Evolutionary conservation across 2,329 filamentous ascomycete species (phyloP), one percentile per base, ranked within the genome.

Genomic region (Penicillium sp.): DNA sequence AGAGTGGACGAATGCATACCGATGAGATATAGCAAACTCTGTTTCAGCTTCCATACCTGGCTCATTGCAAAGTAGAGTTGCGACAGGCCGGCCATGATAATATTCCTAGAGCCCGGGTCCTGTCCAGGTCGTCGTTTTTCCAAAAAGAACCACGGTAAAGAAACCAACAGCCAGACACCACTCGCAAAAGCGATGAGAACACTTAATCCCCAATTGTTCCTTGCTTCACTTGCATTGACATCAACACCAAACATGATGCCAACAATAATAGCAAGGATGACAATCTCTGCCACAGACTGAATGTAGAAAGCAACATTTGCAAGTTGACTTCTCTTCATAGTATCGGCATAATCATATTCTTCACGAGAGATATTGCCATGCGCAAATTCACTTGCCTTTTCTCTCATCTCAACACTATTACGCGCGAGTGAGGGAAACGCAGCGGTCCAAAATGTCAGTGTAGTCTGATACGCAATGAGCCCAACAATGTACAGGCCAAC

Each of bases 401-500:
- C 66, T 24, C 81, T 73, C 63, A 84, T 70, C 23, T 79, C 73
- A 1, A 66, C 62, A 0, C 79, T 81, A 58, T 84, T 83, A 6
- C 81, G 69, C 28, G 28, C 28, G 10, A 4, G 82, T 81, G 7
- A 85, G 69, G 82, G 81, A 52, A 85, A 85, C 0, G 85, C 84
- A 0, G 85, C 84, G 0, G 84, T 86, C 83, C 85, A 88, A 66
- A 87, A 88, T 0, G 85, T 87, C 45, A 87, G 72, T 0, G 83
- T 85, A 2, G 85, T 80, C 68, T 87, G 85, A 60, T 87, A 88
- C 1, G 81, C 80, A 56, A 88, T 84, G 39, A 87, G 56, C 29
- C 85, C 85, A 15, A 87, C 79, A 50, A 88, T 85, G 65, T 88
- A 88, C 15, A 89, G 67, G 0, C 79, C 85, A 0, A 82, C 77